Conservation (phyloP, 371 early-diverging fungal species). For the Rhizopus delemar region DNA sequence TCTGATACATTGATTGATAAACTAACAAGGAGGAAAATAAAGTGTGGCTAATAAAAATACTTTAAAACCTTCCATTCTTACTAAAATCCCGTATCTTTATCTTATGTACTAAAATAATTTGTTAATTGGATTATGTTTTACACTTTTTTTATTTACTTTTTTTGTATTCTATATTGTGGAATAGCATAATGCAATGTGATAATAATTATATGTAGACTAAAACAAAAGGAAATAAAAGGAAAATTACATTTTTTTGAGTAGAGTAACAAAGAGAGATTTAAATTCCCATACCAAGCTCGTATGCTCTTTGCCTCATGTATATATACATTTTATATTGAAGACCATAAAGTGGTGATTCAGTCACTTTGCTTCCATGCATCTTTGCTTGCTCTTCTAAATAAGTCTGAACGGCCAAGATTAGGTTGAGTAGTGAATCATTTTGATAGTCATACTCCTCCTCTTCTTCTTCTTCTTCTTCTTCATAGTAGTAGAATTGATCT, state of each 20-base stretch:
- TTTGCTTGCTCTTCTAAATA: constrained; percentile 25
- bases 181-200: too few relatives aligned
- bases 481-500: constrained; percentile 17
- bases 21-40: too few relatives aligned
- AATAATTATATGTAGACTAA: too few relatives aligned
- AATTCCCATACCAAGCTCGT: constrained; percentile 20
- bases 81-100: too few relatives aligned
- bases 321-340: constrained; percentile 51
- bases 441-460: constrained; percentile 16
- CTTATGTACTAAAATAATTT: too few relatives aligned
- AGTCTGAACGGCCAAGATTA: constrained; percentile 30
- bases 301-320: constrained; percentile 45
- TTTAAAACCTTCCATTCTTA: too few relatives aligned
- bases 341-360: constrained; percentile 38
- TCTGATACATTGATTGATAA: too few relatives aligned
- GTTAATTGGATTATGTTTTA: too few relatives aligned
- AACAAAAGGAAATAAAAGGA: too few relatives aligned
- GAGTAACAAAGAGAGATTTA: constrained; percentile 1
- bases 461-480: constrained; percentile 4
- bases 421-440: constrained; percentile 26
- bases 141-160: too few relatives aligned
- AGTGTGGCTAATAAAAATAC: too few relatives aligned
- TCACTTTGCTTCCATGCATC: neutral
- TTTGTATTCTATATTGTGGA: too few relatives aligned
- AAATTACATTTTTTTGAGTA: neutral